Base-by-base conservation (phyloP, 352 stramenopile genomes). In the Phytophthora europaea region DNA sequence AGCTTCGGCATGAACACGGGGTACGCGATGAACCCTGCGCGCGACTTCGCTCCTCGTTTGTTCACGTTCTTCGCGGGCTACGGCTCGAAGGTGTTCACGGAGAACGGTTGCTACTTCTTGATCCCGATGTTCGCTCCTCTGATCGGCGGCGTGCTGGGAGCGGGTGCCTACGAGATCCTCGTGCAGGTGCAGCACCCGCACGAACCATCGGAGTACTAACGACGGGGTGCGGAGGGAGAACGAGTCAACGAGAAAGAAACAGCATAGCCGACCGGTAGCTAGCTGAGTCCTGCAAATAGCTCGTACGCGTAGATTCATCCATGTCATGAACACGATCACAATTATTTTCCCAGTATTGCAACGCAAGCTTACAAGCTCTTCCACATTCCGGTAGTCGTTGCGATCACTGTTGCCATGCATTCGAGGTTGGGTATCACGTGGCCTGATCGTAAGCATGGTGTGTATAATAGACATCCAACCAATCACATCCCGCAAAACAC, bases 11-110 rank as follows among this genome's bases (percentile, higher is more conserved):
- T 80, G 68, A 79, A 79, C 62, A 83, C 74, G 4, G 73, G 76
- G 2, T 84, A 81, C 57, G 79, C 81, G 1, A 79, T 88, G 66
- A 88, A 88, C 47, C 81, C 81, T 2, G 80, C 82, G 4, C 75
- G 78, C 0, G 82, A 89, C 68, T 84, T 89, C 22, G 68, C 56
- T 36, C 75, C 72, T 48, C 76, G 82, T 6, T 20, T 81, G 1
- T 81, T 90, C 53, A 90, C 81, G 13, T 80, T 60, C 57, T 61
- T 88, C 9, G 82, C 79, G 13, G 84, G 84, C 54, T 91, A 84
- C 78, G 84, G 83, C 16, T 74, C 73, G n/a, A 76, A 86, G 50
- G 84, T 91, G 38, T 91, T 86, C 47, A 89, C 84, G 28, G 56
- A 77, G 15, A 74, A 77, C 48, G 75, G 73, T 31, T 71, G 76